Evolutionary conservation across 768 basidiomycete genomes (phyloP), one percentile per base, ranked within the genome.

Genomic region (Mycena kentingensis): DNA sequence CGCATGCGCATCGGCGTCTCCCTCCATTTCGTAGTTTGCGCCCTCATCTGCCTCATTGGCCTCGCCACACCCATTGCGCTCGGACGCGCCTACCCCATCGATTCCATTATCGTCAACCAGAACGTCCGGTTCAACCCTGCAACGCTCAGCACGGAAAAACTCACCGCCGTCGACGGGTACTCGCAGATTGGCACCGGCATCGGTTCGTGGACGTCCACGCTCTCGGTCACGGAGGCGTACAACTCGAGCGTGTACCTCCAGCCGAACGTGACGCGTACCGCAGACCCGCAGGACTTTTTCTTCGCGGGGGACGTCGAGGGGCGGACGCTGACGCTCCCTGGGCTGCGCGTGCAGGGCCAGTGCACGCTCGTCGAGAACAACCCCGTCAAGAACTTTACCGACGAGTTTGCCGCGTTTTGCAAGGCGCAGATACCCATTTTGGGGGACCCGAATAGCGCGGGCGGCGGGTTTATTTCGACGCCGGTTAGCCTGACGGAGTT

Each of bases 11-110:
- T 57, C 22, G 46, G 51, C 34, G 42, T 54, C 26, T 62, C 61
- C 11, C 27, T 29, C 4, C 52, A 59, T 31, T 60, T 60, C 38
- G 16, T 55, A 13, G 19, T 63, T 15, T 63, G 60, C 47, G 51
- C 61, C 7, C 12, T 48, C 6, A 58, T 50, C 1, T 54, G 55
- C 49, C 59, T 63, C 38, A 41, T 46, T 26, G 59, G 59, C 16
- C 56, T 60, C 43, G 52, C 35, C 46, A 63, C 61, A 5, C 61
- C 61, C 26, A 36, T 60, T 19, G 18, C 60, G 36, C 54, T 63
- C 42, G 46, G 44, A 25, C 56, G 56, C 27, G 55, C 59, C 1
- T 63, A 57, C 25, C 61, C 59, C 12, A 50, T 60, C 25, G 36
- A 54, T 3, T 46, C 45, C n/a, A 45, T 63, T 13, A 35, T 19